Conservation (phyloP, 140 eudicot genomes). For the Bidens hawaiensis region DNA sequence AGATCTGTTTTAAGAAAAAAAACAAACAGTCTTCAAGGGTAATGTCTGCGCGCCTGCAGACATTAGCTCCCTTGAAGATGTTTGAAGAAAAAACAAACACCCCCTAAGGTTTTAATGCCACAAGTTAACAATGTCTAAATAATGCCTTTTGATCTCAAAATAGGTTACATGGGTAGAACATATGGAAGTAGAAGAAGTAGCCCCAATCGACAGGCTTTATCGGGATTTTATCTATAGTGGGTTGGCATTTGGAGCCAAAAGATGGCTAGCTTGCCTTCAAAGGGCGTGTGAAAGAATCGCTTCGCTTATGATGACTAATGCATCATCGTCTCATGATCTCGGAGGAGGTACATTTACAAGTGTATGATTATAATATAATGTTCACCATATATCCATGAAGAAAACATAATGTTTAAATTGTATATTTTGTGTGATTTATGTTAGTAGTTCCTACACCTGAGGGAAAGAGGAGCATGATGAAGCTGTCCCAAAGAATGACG, state of each 20-base stretch:
- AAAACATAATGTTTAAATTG: too few species aligned
- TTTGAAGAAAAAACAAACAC: too few species aligned
- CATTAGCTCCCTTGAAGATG: too few species aligned
- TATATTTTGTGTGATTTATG: background rate
- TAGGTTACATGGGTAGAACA: conserved; percentile 96
- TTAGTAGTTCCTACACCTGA: conserved; percentile 52
- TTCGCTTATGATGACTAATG: conserved; percentile 36
- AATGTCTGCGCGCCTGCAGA: too few species aligned
- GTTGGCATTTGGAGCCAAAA: conserved; percentile 74
- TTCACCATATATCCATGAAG: background rate
- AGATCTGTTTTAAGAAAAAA: too few species aligned
- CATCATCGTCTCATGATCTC: conserved; percentile 47
- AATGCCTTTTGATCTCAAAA: background rate
- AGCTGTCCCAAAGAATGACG: conserved; percentile 67
- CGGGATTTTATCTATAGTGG: conserved; percentile 54
- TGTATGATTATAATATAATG: too few species aligned
- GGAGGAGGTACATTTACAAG: conserved; percentile 77
- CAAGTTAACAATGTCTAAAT: background rate
- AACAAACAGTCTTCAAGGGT: too few species aligned
- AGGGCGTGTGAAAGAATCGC: conserved; percentile 67
- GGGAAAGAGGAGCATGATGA: conserved; percentile 79
- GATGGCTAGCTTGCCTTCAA: conserved; percentile 77
- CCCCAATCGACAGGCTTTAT: conserved; percentile 49
- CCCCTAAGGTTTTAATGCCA: background rate
- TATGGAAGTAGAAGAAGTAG: conserved; percentile 65